Percentiles rank a stretch among this genome's conserved stretches.
Evolutionary conservation across 805 yeast genomes (phyloP).

Genomic region (Teunomyces pallodes): DNA sequence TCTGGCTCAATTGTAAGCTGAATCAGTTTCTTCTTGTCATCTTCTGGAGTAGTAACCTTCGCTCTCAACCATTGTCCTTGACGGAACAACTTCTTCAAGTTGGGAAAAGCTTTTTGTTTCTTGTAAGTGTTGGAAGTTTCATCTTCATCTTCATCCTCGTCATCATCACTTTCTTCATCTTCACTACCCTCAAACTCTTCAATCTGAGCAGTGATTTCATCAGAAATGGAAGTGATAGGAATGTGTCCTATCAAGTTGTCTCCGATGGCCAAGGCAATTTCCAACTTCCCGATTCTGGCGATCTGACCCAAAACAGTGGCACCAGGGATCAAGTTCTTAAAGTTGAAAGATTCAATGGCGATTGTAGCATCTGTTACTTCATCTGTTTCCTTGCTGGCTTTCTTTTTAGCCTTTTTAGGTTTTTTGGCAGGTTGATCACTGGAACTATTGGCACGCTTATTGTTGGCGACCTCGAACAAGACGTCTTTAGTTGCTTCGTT

Average conservation of each 20-base stretch:
- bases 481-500: conserved; percentile 91
- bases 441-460: conserved; percentile 27
- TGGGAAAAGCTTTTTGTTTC: conserved; percentile 48
- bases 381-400: conserved; percentile 14
- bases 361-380: conserved; percentile 34
- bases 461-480: conserved; percentile 57
- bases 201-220: conserved; percentile 53
- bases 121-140: conserved; percentile 22
- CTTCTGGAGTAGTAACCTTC: conserved; percentile 54
- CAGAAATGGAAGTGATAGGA: conserved; percentile 70
- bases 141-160: conserved; percentile 36
- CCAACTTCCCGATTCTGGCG: conserved; percentile 55
- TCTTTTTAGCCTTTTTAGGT: conserved; percentile 17
- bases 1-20: conserved; percentile 74
- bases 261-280: conserved; percentile 68
- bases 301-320: conserved; percentile 77
- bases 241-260: conserved; percentile 79
- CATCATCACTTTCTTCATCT: conserved; percentile 43
- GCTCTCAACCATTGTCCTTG: conserved; percentile 89
- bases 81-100: conserved; percentile 50
- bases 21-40: conserved; percentile 56
- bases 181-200: conserved; percentile 47
- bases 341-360: conserved; percentile 60
- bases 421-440: conserved; percentile 24
- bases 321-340: conserved; percentile 67